Conservation (phyloP, 345 rosid species). For the Viola odorata region DNA sequence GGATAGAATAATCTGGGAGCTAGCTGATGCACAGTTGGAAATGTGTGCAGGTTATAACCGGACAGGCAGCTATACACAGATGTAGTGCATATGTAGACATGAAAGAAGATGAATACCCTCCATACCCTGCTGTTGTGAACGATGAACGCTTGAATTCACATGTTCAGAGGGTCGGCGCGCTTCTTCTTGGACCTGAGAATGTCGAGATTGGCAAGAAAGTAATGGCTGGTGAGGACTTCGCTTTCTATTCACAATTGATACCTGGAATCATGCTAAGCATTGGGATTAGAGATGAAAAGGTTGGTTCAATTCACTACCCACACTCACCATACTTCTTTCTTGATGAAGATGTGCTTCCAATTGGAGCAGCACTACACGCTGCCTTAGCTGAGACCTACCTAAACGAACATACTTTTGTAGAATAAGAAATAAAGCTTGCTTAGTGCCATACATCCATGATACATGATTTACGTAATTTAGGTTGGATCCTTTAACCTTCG, state of each 20-base stretch:
- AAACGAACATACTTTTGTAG: conserved; percentile 22
- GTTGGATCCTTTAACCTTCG: too few species aligned
- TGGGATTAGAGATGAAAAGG: conserved; percentile 55
- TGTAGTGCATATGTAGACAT: conserved; percentile 50
- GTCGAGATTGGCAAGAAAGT: conserved; percentile 35
- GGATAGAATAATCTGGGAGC: background rate
- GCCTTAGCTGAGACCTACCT: conserved; percentile 63
- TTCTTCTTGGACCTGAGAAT: conserved; percentile 56
- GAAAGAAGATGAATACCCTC: conserved; percentile 38
- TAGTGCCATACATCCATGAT: too few species aligned
- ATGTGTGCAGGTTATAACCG: conserved; percentile 50
- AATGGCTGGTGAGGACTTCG: conserved; percentile 85
- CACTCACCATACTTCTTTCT: conserved; percentile 76
- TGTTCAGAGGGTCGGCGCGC: conserved; percentile 42
- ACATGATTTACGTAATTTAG: too few species aligned
- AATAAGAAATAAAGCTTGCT: background rate
- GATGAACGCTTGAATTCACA: conserved; percentile 49
- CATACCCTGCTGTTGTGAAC: conserved; percentile 62
- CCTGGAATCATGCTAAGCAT: too few species aligned
- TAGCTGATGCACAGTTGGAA: conserved; percentile 1
- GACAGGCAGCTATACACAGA: conserved; percentile 60
- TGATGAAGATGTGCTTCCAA: conserved; percentile 72
- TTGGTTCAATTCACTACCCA: conserved; percentile 56
- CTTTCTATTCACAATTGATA: conserved; percentile 65
- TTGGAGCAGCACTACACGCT: conserved; percentile 67